phyloP scores from a whole-genome alignment of 129 eudicot genomes.

The Saposhnikovia divaricata region DNA sequence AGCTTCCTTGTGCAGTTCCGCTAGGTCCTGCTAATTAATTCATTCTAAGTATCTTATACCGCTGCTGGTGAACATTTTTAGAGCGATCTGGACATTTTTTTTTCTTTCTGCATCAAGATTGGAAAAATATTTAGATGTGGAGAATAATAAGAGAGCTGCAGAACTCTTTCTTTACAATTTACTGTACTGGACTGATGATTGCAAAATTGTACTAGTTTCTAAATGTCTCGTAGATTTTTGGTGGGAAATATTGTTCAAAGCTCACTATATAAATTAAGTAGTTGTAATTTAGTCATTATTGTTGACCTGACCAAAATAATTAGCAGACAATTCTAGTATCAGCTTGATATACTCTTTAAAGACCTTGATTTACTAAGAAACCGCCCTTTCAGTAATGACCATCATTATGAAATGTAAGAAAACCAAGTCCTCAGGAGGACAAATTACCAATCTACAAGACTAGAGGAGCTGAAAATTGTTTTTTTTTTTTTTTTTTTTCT shows the following conservation, averaged over 20 bases:
- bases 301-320: not conserved
- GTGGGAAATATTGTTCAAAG: not conserved
- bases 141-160: not conserved
- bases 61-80: not conserved
- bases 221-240: not conserved
- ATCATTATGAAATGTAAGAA: not conserved
- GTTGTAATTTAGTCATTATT: not conserved
- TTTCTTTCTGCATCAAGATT: not conserved
- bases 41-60: not conserved
- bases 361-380: not conserved
- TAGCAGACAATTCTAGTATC: not conserved
- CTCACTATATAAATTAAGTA: not conserved
- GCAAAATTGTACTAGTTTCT: not conserved
- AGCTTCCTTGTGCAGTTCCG: conserved; percentile 13
- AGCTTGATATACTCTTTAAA: not conserved
- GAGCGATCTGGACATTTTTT: not conserved
- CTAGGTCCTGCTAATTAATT: not conserved
- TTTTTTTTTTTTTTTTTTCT: not conserved
- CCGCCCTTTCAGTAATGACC: not conserved
- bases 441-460: not conserved
- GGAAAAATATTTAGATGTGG: not conserved
- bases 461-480: not conserved
- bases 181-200: not conserved
- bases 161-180: not conserved
- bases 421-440: not conserved